Base-by-base conservation (phyloP, 805 yeast species). In the Zygosaccharomyces bisporus region DNA sequence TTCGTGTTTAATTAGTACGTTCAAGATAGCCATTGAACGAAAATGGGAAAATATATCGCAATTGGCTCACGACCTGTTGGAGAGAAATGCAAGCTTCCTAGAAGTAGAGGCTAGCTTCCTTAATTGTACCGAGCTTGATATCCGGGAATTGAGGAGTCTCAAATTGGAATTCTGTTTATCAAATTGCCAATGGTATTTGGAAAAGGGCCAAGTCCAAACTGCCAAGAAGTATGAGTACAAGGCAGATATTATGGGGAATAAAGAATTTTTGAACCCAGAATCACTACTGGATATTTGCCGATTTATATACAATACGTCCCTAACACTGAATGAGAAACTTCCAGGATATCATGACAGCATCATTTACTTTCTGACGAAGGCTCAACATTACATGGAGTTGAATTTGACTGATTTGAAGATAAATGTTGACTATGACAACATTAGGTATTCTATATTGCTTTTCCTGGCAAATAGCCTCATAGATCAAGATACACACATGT, bases 181-280 rank as follows among this genome's bases (percentile, higher is more conserved):
- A 17, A 64, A 64, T 43, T 65, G 67, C 53, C 70, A 66, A 43
- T 33, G 55, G 2, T 47, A 66, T 0, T 34, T 69, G 4, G 36
- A 49, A 6, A 59, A 57, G n/a, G 60, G 56, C 3, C 71, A 72
- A 45, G 47, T 58, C 4, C 59, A 64, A 33, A 57, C 62, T 50
- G 73, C 74, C 1, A 63, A 56, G 33, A 53, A 67, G 20, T 68
- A 64, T 46, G 63, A 65, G 23, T 54, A 55, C 7, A 63, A 67
- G 41, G 60, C 68, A 1, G 55, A 55, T 18, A 24, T 61, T 1
- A 6, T 24, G 3, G 49, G 53, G 2, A 52, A 56, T 21, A 20
- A 38, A 3, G 33, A 14, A 4, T 9, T 34, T 3, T 8, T 35
- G 1, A 56, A 57, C 12, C 35, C 55, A 2, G 52, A 52, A 1